Evolutionary conservation across 306 rosid genomes (phyloP).

Genomic region (Acacia crassicarpa): DNA sequence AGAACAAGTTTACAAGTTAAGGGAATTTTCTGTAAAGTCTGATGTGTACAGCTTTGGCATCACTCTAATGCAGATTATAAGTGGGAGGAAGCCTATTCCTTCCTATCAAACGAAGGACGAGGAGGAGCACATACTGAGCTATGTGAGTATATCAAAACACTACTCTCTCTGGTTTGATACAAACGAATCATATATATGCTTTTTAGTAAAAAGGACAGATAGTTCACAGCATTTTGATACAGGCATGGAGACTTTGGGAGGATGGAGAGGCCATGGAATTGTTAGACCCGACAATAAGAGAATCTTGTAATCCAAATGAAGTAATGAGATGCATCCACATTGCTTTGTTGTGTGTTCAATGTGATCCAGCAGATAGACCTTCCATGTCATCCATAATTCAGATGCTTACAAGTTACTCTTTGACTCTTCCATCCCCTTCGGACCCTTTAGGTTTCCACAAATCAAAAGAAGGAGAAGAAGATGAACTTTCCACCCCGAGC

Average conservation of each 20-base stretch:
- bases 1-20: slow-evolving; percentile 14
- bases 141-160: slow-evolving; percentile 30
- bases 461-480: no score
- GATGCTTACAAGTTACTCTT: background rate
- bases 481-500: no score
- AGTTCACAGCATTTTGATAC: background rate
- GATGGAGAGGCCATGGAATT: slow-evolving; percentile 34
- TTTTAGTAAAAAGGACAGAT: background rate
- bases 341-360: slow-evolving; percentile 40
- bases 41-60: slow-evolving; percentile 42
- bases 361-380: slow-evolving; percentile 38
- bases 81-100: slow-evolving; percentile 30
- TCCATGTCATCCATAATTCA: slow-evolving; percentile 29
- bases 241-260: slow-evolving; percentile 45
- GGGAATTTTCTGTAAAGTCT: slow-evolving; percentile 33
- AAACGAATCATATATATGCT: background rate
- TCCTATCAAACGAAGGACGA: background rate
- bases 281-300: slow-evolving; percentile 33
- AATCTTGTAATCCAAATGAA: slow-evolving; percentile 30
- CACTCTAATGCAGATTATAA: slow-evolving; percentile 36
- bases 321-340: slow-evolving; percentile 42
- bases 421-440: slow-evolving; percentile 31
- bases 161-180: background rate
- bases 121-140: slow-evolving; percentile 5
- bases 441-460: background rate